Conservation (phyloP, 352 stramenopile species). For the Phytopythium kandeliae region DNA sequence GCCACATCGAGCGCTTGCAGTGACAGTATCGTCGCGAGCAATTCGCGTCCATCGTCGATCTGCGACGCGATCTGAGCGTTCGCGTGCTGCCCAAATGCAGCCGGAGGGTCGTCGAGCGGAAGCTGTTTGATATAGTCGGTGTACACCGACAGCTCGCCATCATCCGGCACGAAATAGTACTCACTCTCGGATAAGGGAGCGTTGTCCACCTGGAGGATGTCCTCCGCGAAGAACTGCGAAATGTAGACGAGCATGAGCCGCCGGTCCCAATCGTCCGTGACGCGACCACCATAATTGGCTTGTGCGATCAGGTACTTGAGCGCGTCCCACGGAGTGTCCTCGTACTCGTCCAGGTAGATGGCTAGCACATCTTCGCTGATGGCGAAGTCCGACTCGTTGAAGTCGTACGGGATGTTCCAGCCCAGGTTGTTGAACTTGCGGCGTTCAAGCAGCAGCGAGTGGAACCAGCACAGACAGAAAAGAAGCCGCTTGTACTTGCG, state of each 20-base stretch:
- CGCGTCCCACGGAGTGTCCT: constrained; percentile 90
- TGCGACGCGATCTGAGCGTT: constrained; percentile 95
- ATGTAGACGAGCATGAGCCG: constrained; percentile 96
- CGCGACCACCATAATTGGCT: constrained; percentile 94
- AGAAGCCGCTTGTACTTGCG: constrained; percentile 92
- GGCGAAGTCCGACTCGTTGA: constrained; percentile 96
- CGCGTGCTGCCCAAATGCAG: constrained; percentile 93
- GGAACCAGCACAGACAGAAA: constrained; percentile 96
- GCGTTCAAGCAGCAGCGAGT: constrained; percentile 92
- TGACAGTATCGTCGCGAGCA: constrained; percentile 88
- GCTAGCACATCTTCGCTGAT: constrained; percentile 95
- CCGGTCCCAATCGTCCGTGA: constrained; percentile 96
- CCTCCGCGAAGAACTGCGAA: constrained; percentile 92
- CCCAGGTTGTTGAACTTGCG: constrained; percentile 96
- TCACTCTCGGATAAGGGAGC: constrained; percentile 84
- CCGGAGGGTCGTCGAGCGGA: constrained; percentile 86
- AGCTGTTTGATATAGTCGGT: constrained; percentile 89
- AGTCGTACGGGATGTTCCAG: constrained; percentile 98
- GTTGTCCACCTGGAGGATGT: constrained; percentile 81
- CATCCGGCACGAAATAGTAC: constrained; percentile 92
- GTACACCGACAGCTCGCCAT: constrained; percentile 87
- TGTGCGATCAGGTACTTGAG: constrained; percentile 96
- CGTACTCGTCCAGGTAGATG: constrained; percentile 93
- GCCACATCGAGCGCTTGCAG: constrained; percentile 83
- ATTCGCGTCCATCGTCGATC: constrained; percentile 90